A percentile compares a stretch with the other conserved stretches of the same genome.
Conservation (phyloP, 176 grass and related monocot species). For the Rhynchospora breviuscula region DNA sequence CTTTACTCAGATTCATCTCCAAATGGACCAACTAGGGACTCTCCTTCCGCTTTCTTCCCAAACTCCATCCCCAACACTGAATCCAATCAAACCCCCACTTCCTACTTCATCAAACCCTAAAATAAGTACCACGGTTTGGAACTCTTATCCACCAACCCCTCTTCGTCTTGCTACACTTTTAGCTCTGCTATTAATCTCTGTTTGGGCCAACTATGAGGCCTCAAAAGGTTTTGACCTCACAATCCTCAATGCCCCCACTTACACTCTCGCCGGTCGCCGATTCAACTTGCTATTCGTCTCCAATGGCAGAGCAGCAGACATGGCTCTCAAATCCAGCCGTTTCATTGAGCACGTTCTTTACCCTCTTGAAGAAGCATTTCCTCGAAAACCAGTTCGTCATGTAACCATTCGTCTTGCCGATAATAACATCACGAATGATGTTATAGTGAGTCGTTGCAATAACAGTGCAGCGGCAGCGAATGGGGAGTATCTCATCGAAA, state of each 20-base stretch:
- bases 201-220: constrained; percentile 42
- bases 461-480: neutral
- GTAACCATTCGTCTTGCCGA: constrained; percentile 45
- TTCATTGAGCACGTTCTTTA: constrained; percentile 19
- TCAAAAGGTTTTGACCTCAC: constrained; percentile 29
- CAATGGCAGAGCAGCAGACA: constrained; percentile 13
- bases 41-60: constrained; percentile 7
- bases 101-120: constrained; percentile 17
- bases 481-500: constrained; percentile 37
- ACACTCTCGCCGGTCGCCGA: neutral
- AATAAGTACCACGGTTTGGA: neutral
- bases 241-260: neutral
- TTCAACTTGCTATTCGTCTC: constrained; percentile 30
- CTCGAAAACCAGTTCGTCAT: constrained; percentile 27
- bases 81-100: neutral
- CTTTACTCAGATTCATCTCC: neutral
- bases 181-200: constrained; percentile 15
- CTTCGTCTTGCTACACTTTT: constrained; percentile 9
- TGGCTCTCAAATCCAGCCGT: constrained; percentile 15
- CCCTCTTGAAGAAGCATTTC: neutral
- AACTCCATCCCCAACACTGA: neutral
- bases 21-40: constrained; percentile 11
- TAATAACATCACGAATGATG: constrained; percentile 25
- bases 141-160: neutral
- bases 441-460: neutral